Evolutionary conservation across 2,329 filamentous ascomycete species (phyloP), one percentile per base, ranked within the genome.

Genomic region (Aureobasidium zeae): DNA sequence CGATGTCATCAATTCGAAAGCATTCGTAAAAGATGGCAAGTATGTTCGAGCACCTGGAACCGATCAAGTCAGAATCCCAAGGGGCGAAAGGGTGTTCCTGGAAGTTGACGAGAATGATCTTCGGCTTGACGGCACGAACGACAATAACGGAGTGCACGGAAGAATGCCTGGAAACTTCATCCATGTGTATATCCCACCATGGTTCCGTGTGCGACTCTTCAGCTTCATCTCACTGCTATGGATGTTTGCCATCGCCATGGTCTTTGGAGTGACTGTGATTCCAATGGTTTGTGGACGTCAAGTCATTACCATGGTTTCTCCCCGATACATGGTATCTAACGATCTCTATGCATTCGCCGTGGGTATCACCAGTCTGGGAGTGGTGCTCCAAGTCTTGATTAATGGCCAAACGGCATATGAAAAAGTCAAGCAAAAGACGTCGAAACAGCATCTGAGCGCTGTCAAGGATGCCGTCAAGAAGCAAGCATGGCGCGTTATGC

Each of bases 281-380:
- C 93, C 91, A 0, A 73, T 98, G 3, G 71, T 94, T 5, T 78
- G 94, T 57, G 91, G 91, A 2, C 82, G 91, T 20, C 73, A 72
- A 46, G 72, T 96, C 49, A 84, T 95, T 58, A 77, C 79, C 34
- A 66, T 73, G 20, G 65, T 88, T 24, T 77, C 94, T 30, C 85
- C 86, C 4, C 65, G 71, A 1, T 73, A 83, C 49, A 74, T 84
- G 35, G 76, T 76, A 29, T 83, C 89, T 57, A 98, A 96, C 62
- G 91, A 98, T 60, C 83, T 98, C 19, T 96, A 98, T 56, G 89
- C 91, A 10, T 94, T 95, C 61, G 94, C 86, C 41, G 79, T 91
- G 21, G 91, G 91, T 11, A 74, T 94, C 29, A 94, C 93, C 58
- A 69, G 86, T 19, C 70, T 94, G 4, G 86, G 84, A 9, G 77